Conservation (phyloP, 1,139 yeast genomes). For the Lodderomyces elongisporus region DNA sequence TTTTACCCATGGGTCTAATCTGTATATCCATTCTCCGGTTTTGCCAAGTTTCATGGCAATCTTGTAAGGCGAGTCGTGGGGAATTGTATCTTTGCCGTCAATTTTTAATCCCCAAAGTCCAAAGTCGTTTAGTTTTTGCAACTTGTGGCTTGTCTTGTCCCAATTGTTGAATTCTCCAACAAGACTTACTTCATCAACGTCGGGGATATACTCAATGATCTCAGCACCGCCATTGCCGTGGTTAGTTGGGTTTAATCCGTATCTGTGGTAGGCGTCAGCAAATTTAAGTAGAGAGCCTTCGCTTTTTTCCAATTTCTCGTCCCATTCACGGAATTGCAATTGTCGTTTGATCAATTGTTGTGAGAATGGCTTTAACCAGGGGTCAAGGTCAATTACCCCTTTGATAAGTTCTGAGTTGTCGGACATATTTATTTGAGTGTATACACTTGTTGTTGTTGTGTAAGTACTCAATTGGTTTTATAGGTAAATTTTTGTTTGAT, state of each 20-base stretch:
- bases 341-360: conserved; percentile 43
- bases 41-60: conserved; percentile 55
- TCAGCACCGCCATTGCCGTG: conserved; percentile 48
- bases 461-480: no score
- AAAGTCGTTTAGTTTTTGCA: conserved; percentile 50
- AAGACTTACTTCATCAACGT: conserved; percentile 66
- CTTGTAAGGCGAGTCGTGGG: conserved; percentile 78
- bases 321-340: conserved; percentile 47
- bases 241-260: conserved; percentile 69
- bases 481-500: no score
- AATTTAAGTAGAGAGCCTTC: conserved; percentile 49
- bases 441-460: no score
- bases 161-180: conserved; percentile 91
- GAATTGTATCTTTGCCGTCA: conserved; percentile 59
- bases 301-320: conserved; percentile 35
- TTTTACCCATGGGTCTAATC: conserved; percentile 86
- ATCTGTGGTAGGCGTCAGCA: conserved; percentile 58
- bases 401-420: conserved; percentile 22
- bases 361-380: conserved; percentile 83
- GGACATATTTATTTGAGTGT: no score
- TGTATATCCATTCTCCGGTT: conserved; percentile 65
- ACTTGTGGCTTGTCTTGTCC: conserved; percentile 55
- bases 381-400: conserved; percentile 68
- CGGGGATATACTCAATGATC: conserved; percentile 86
- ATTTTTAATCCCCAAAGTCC: conserved; percentile 67